phyloP scores from a whole-genome alignment of 371 early-diverging fungal genomes.

The Hamiltosporidium magnivora region DNA sequence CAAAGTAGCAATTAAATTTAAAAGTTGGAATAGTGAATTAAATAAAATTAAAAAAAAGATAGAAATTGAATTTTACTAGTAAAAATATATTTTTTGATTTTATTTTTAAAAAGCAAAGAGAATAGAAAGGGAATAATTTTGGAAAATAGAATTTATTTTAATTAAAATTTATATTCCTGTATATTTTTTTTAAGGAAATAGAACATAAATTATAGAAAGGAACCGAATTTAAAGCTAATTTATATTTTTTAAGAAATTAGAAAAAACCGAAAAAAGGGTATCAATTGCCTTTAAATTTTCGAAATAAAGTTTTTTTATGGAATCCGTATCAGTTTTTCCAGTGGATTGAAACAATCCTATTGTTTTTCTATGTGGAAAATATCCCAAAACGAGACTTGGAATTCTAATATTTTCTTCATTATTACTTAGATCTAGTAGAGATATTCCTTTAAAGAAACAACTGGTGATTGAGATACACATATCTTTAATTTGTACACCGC shows the following conservation, averaged over 20 bases:
- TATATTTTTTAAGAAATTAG: neutral
- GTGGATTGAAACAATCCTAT: neutral
- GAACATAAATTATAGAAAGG: too few relatives aligned
- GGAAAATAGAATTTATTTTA: too few relatives aligned
- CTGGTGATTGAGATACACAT: neutral
- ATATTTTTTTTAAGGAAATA: too few relatives aligned
- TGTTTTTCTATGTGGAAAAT: neutral
- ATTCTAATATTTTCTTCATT: conserved; percentile 1
- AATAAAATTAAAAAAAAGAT: too few relatives aligned
- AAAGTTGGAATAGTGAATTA: too few relatives aligned
- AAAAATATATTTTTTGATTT: too few relatives aligned
- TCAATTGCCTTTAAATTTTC: neutral
- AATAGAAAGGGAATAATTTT: too few relatives aligned
- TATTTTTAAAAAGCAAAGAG: too few relatives aligned
- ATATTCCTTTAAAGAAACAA: neutral
- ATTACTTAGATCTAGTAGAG: neutral
- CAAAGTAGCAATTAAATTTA: too few relatives aligned
- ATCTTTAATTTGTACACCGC: conserved; percentile 27
- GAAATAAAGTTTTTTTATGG: neutral
- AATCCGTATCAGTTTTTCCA: neutral
- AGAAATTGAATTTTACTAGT: too few relatives aligned
- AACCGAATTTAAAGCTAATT: too few relatives aligned
- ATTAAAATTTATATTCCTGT: too few relatives aligned
- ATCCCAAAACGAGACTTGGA: neutral
- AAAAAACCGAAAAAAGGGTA: neutral